Evolutionary conservation across 805 yeast genomes (phyloP), one percentile per base, ranked within the genome.

Genomic region (Zygosaccharomyces pseudorouxii): DNA sequence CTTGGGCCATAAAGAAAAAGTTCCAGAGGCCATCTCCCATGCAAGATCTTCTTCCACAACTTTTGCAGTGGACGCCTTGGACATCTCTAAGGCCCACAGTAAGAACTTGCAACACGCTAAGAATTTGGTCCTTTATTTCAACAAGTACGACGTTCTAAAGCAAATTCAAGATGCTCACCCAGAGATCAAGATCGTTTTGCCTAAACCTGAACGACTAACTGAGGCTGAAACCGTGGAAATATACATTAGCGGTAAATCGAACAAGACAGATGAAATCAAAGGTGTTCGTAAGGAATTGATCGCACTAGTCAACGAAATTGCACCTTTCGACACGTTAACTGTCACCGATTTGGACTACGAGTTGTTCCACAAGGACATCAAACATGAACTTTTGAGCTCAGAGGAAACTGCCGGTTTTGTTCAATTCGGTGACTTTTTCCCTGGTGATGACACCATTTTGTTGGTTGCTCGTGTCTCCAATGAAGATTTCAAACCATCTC

Each of bases 31-130:
- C 16, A 72, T 84, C 52, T 73, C 72, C 25, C 71, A 69, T 50
- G 87, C 92, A 12, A 78, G 82, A 65, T 64, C 74, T 42, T 72
- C 80, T 37, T 78, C 93, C 29, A 72, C 81, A 42, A 74, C 78
- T 47, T 80, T 75, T 62, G 71, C 75, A 48, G 79, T 83, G 36
- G 89, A 82, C 55, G 70, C 80, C 30, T 74, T 93, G 61, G 96
- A 89, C 59, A 82, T 93, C 66, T 81, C 95, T 9, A 84, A 79
- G 67, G 96, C 98, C 27, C 97, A 93, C 65, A 86, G 89, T 60
- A 87, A 86, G 55, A 80, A 87, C 62, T 62, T 79, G 46, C 65
- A 71, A 14, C 98, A 93, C 60, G 97, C 96, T 8, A 79, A 80
- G 52, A 77, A 81, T 36, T 73, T 93, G 49, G 84, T 89, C 38